Base-by-base conservation (phyloP, 352 stramenopile genomes). In the Globisporangium recalcitrans region DNA sequence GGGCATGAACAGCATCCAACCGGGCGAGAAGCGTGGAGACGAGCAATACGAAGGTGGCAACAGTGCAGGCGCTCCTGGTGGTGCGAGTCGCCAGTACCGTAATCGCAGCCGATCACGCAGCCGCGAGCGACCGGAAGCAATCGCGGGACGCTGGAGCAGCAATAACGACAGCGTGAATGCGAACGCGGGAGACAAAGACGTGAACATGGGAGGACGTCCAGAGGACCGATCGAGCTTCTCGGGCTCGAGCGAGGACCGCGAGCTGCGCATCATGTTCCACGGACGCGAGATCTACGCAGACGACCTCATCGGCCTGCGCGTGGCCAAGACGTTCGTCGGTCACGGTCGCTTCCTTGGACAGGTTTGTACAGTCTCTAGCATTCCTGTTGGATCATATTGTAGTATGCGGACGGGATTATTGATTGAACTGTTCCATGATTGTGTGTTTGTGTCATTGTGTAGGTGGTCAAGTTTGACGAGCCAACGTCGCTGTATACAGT, bases 381-480 rank as follows among this genome's bases (percentile, higher is more conserved):
- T 1, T n/a, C 7, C 27, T 22, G 8, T 21, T 51, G 44, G 27
- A 24, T 52, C 10, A 52, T 52, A 22, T 26, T 26, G n/a, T n/a
- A n/a, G n/a, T n/a, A n/a, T 16, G 13, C 19, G n/a, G 22, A 16
- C 24, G n/a, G 7, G 3, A 14, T 32, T 31, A 52, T 27, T 53
- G 31, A 52, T 7, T 21, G 6, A 11, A 10, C 24, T 54, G 5
- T 54, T 24, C 22, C 24, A 9, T 31, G 16, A 57, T 26, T 59
- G 22, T 49, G n/a, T 31, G 16, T 19, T 27, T 13, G 14, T 19
- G 8, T 54, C 16, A 40, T 40, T 14, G 3, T 44, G 2, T 31
- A 78, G 69, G 81, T 95, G 4, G 80, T 95, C 52, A 92, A 91
- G 62, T 95, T 91, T 63, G 83, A 95, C 69, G 73, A 83, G n/a